These are phyloP conservation scores for Myxozyma vanderwaltii DNA, from an alignment of 805 yeast genomes.

Conservation along the genomic window DNA sequence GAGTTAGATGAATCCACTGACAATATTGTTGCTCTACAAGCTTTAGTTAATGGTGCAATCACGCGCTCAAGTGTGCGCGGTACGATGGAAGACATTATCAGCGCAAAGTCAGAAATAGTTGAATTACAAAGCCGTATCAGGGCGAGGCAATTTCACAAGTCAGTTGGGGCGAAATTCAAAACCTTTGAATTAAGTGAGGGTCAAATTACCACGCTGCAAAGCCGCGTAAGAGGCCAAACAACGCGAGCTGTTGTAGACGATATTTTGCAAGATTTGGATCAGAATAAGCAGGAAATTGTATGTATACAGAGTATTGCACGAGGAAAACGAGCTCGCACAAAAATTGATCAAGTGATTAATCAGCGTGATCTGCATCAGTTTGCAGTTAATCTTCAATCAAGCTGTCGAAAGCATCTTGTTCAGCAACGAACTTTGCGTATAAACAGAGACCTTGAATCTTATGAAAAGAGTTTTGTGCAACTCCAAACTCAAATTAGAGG, in stretches of 20 bases:
- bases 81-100: conserved; percentile 6
- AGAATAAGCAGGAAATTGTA: neutral
- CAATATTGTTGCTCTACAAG: conserved; percentile 21
- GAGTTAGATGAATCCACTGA: neutral
- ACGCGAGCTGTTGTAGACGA: neutral
- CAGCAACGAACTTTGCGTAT: conserved; percentile 35
- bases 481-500: conserved; percentile 51
- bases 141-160: conserved; percentile 27
- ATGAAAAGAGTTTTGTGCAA: neutral
- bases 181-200: conserved; percentile 26
- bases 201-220: conserved; percentile 16
- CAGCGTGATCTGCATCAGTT: neutral
- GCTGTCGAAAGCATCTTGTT: conserved; percentile 11
- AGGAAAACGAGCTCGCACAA: neutral
- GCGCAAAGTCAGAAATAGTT: neutral
- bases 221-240: conserved; percentile 36
- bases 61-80: conserved; percentile 19
- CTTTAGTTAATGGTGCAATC: conserved; percentile 25
- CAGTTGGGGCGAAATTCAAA: conserved; percentile 34
- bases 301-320: conserved; percentile 1
- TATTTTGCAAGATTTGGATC: conserved; percentile 40
- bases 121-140: conserved; percentile 37
- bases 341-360: neutral
- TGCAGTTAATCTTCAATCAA: conserved; percentile 18
- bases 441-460: conserved; percentile 40